Conservation (phyloP, 1,139 yeast species). For the Kurtzmaniella quercitrusa region DNA sequence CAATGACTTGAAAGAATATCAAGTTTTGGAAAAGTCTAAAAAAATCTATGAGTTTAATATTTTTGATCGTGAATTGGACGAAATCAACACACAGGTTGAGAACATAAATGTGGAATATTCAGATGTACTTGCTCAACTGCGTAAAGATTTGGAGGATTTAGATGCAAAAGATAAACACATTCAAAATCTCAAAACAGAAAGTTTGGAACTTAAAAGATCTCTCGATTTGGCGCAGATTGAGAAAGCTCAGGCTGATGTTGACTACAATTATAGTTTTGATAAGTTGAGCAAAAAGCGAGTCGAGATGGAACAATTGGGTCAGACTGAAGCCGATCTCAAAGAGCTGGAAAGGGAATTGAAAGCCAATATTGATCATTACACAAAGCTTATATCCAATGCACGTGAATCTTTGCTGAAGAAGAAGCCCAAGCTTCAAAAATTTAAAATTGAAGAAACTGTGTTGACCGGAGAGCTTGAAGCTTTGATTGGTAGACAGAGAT, state of each 20-base stretch:
- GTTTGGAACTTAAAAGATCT: slow-evolving; percentile 36
- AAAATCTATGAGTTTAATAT: slow-evolving; percentile 74
- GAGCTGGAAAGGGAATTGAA: slow-evolving; percentile 15
- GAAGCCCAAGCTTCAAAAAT: slow-evolving; percentile 41
- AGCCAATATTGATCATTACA: slow-evolving; percentile 18
- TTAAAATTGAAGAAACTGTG: slow-evolving; percentile 38
- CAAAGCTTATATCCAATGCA: slow-evolving; percentile 17
- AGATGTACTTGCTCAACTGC: slow-evolving; percentile 43
- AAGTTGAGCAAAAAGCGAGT: slow-evolving; percentile 40
- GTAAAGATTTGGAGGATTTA: slow-evolving; percentile 40
- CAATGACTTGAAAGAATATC: slow-evolving; percentile 67
- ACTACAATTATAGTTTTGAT: slow-evolving; percentile 42
- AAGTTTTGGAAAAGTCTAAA: slow-evolving; percentile 61
- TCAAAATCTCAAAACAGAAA: slow-evolving; percentile 44
- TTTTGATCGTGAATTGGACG: slow-evolving; percentile 70
- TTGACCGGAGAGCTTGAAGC: slow-evolving; percentile 39
- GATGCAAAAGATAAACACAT: slow-evolving; percentile 45
- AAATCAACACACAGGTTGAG: slow-evolving; percentile 58
- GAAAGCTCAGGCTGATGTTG: slow-evolving; percentile 48
- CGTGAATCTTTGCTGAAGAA: slow-evolving; percentile 18
- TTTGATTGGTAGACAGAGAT: slow-evolving; percentile 53
- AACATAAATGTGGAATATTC: slow-evolving; percentile 58
- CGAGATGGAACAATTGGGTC: slow-evolving; percentile 28
- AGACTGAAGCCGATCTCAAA: slow-evolving; percentile 13
- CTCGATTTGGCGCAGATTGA: slow-evolving; percentile 46